Evolutionary conservation across 352 stramenopile species (phyloP).

Genomic region (Peronospora belbahrii): DNA sequence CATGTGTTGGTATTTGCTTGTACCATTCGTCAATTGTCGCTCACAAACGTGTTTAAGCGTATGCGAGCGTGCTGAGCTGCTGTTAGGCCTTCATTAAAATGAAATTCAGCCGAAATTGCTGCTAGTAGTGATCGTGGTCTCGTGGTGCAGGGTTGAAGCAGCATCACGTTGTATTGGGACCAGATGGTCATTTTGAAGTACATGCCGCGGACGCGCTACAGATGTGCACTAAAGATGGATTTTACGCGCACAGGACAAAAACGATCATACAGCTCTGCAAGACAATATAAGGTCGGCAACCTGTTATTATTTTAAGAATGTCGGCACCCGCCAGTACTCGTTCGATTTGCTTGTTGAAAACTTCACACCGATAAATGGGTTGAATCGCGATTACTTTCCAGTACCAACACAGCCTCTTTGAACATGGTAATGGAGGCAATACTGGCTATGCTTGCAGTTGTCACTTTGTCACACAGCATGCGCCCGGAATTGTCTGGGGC

Average conservation of each 20-base stretch:
- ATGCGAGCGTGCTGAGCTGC: no score
- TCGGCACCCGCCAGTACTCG: constrained; percentile 89
- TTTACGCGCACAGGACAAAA: constrained; percentile 92
- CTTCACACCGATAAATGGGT: constrained; percentile 68
- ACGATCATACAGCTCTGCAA: constrained; percentile 85
- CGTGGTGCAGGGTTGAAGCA: no score
- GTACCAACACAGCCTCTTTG: constrained; percentile 70
- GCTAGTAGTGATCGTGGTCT: no score
- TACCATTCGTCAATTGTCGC: no score
- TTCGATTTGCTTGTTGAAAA: constrained; percentile 87
- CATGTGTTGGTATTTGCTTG: no score
- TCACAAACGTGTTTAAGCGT: no score
- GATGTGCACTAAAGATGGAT: constrained; percentile 92
- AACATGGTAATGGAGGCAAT: constrained; percentile 51
- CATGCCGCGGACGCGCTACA: no score
- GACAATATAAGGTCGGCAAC: constrained; percentile 92
- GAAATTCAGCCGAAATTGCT: no score
- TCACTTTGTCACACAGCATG: constrained; percentile 59
- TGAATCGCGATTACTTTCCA: constrained; percentile 74
- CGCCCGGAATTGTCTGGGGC: constrained; percentile 44
- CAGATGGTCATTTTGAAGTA: no score
- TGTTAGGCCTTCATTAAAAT: no score
- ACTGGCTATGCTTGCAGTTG: constrained; percentile 38
- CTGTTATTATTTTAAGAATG: constrained; percentile 95
- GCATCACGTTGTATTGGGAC: no score